These are phyloP conservation scores for Pythium phragmiticola DNA, from an alignment of 352 stramenopile genomes.

Conservation along the genomic window DNA sequence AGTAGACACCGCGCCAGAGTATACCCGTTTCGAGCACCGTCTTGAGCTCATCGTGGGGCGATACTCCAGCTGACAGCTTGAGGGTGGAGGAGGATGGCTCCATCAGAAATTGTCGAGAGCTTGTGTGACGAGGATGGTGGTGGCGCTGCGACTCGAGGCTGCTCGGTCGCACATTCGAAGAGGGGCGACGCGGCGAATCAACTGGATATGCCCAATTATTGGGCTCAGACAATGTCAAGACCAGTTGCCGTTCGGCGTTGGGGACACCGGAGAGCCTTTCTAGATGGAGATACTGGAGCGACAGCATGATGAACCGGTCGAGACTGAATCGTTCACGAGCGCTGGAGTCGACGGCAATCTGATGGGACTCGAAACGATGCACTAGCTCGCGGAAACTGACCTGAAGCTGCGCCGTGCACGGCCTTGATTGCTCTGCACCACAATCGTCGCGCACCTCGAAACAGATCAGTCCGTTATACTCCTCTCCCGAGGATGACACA, in stretches of 20 bases:
- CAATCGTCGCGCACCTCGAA: slow-evolving; percentile 16
- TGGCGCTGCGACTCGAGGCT: neutral
- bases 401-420: slow-evolving; percentile 2
- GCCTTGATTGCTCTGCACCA: neutral
- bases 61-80: neutral
- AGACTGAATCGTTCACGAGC: slow-evolving; percentile 16
- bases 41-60: slow-evolving; percentile 11
- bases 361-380: slow-evolving; percentile 2
- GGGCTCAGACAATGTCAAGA: neutral
- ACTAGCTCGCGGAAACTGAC: slow-evolving; percentile 18
- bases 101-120: neutral
- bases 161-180: slow-evolving; percentile 1
- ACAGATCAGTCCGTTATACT: slow-evolving; percentile 20
- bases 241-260: neutral
- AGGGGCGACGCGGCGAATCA: slow-evolving; percentile 17
- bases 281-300: slow-evolving; percentile 20
- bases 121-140: neutral
- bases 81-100: neutral
- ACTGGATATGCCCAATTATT: slow-evolving; percentile 24
- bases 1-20: slow-evolving; percentile 53
- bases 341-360: slow-evolving; percentile 4
- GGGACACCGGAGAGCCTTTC: neutral
- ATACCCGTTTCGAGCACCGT: slow-evolving; percentile 49
- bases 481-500: neutral
- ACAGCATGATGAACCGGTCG: slow-evolving; percentile 20